Conservation (phyloP, 2,329 filamentous ascomycete species). For the Alternaria sp. region DNA sequence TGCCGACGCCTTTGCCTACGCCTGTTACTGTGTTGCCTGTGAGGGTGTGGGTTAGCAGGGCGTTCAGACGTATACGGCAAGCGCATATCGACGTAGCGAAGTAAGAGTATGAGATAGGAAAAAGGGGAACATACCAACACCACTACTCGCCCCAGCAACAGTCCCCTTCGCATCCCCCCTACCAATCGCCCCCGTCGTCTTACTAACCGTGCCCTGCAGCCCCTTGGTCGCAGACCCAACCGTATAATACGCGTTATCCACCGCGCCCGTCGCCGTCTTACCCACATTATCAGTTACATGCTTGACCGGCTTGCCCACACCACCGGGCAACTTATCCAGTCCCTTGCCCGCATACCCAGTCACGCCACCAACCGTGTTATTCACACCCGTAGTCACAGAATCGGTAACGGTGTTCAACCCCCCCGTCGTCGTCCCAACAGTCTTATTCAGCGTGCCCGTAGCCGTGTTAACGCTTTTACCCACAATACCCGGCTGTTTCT, state of each 20-base stretch:
- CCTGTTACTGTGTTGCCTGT: constrained; percentile 47
- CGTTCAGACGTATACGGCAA: neutral
- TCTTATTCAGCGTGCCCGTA: constrained; percentile 44
- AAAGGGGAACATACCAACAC: constrained; percentile 27
- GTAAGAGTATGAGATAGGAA: no score
- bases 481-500: constrained; percentile 45
- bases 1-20: constrained; percentile 42
- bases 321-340: constrained; percentile 41
- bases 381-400: constrained; percentile 47
- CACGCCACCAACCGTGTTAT: constrained; percentile 44
- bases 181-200: constrained; percentile 53
- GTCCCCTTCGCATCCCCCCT: constrained; percentile 51
- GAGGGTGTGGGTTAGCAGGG: neutral
- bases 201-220: constrained; percentile 51
- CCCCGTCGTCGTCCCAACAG: constrained; percentile 42
- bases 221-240: constrained; percentile 50
- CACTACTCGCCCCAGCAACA: constrained; percentile 46
- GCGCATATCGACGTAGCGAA: neutral
- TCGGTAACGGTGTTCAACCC: constrained; percentile 47
- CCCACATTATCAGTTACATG: constrained; percentile 51
- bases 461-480: constrained; percentile 43
- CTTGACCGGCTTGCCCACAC: constrained; percentile 47
- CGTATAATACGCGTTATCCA: constrained; percentile 51
- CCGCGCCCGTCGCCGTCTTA: constrained; percentile 50
- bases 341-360: constrained; percentile 49